These are phyloP conservation scores for Colletotrichum spaethianum DNA, from an alignment of 2,329 filamentous ascomycete genomes.

Conservation along the genomic window DNA sequence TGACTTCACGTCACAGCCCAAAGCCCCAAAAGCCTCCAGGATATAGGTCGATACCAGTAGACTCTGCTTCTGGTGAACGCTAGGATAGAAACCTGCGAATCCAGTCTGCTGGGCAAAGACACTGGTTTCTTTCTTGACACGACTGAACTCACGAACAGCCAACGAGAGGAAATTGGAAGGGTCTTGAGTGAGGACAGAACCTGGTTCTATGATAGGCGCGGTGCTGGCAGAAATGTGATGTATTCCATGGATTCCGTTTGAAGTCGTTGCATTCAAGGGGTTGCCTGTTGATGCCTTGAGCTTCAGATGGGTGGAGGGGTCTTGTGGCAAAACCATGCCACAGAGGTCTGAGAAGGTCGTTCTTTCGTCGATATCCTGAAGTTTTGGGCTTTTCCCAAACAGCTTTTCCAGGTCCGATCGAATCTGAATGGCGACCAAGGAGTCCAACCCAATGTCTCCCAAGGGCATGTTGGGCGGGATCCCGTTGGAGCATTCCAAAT, in stretches of 20 bases:
- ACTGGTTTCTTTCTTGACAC: neutral
- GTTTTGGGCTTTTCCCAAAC: neutral
- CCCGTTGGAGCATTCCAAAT: neutral
- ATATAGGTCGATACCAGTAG: conserved; percentile 51
- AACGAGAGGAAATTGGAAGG: neutral
- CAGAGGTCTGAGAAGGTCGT: neutral
- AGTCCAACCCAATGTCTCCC: neutral
- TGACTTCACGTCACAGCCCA: conserved; percentile 47
- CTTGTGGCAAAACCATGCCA: neutral
- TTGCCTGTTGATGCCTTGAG: neutral
- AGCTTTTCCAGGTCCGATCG: neutral
- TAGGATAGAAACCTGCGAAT: neutral
- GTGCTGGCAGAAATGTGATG: neutral
- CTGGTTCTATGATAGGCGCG: neutral
- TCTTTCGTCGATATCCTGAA: neutral
- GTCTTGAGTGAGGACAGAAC: neutral
- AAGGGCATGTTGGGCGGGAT: neutral
- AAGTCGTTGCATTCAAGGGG: neutral
- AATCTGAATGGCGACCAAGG: neutral
- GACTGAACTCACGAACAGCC: neutral
- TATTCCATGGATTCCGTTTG: too few relatives aligned
- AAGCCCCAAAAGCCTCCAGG: conserved; percentile 48
- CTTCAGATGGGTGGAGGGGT: neutral
- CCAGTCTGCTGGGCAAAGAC: neutral
- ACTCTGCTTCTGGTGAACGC: neutral